A percentile compares a stretch with the other conserved stretches of the same genome.
Conservation (phyloP, 805 yeast genomes). For the Nematodospora valgi region DNA sequence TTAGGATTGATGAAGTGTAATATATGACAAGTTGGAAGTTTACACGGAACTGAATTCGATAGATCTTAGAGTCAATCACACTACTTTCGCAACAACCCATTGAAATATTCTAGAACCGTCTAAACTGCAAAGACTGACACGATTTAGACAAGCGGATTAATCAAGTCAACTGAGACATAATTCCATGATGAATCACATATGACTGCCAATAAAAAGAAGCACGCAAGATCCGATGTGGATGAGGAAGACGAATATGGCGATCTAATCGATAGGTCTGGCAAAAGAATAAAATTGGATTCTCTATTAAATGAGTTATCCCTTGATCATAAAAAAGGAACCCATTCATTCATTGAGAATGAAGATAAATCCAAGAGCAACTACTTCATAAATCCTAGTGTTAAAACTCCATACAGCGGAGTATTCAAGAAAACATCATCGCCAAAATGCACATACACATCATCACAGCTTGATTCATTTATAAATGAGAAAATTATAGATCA, state of each 20-base stretch:
- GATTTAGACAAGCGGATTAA: no score
- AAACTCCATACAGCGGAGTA: conserved; percentile 2
- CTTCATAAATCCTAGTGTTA: conserved; percentile 11
- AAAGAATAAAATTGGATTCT: conserved; percentile 29
- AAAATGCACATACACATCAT: no score
- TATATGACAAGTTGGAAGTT: no score
- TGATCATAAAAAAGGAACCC: conserved; percentile 9
- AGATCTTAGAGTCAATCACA: no score
- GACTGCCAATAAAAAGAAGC: no score
- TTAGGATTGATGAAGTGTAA: no score
- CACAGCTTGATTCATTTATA: conserved; percentile 10
- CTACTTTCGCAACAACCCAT: no score
- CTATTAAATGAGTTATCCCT: conserved; percentile 23
- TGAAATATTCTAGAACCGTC: no score
- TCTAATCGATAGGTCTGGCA: conserved; percentile 13
- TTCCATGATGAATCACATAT: no score
- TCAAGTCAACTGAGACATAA: no score
- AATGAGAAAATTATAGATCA: conserved; percentile 18
- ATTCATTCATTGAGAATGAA: not conserved
- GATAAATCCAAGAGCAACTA: conserved; percentile 1
- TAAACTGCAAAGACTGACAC: no score
- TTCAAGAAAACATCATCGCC: not conserved
- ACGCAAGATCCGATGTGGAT: conserved; percentile 5
- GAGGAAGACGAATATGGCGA: conserved; percentile 8
- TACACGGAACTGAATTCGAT: no score